Evolutionary conservation across 192 early-diverging fungal species (phyloP).

Genomic region (Podila verticillata): DNA sequence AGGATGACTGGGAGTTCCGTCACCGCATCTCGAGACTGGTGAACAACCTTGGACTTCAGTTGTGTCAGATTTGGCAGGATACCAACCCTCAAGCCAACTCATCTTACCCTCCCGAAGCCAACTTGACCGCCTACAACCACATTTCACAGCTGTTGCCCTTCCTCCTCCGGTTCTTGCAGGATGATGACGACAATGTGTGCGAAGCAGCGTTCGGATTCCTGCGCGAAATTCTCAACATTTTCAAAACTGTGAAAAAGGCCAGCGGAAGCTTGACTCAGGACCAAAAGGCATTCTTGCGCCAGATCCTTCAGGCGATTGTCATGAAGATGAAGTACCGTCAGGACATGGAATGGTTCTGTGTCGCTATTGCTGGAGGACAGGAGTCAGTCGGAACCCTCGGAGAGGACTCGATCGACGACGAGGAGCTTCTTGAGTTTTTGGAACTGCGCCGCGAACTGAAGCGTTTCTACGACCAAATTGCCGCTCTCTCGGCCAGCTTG

Average conservation of each 20-base stretch:
- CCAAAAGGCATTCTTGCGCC: slow-evolving; percentile 60
- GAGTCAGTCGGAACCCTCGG: slow-evolving; percentile 42
- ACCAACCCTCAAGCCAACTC: slow-evolving; percentile 41
- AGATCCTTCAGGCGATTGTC: slow-evolving; percentile 74
- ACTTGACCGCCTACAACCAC: slow-evolving; percentile 65
- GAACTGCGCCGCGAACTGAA: slow-evolving; percentile 63
- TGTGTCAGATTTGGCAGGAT: slow-evolving; percentile 72
- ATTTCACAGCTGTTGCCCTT: slow-evolving; percentile 82
- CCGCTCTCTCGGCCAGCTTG: slow-evolving; percentile 69
- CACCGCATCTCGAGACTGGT: slow-evolving; percentile 75
- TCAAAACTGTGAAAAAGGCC: slow-evolving; percentile 67
- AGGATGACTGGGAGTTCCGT: slow-evolving; percentile 71
- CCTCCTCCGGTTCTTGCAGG: slow-evolving; percentile 80
- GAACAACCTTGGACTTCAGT: slow-evolving; percentile 78
- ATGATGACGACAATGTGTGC: slow-evolving; percentile 87
- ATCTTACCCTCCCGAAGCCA: slow-evolving; percentile 46
- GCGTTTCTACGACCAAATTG: slow-evolving; percentile 80
- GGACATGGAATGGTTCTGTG: slow-evolving; percentile 73
- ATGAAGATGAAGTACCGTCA: slow-evolving; percentile 93
- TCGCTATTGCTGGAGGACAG: slow-evolving; percentile 42
- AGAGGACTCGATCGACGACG: slow-evolving; percentile 53
- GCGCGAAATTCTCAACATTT: slow-evolving; percentile 71
- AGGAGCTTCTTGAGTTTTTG: slow-evolving; percentile 55
- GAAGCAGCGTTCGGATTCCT: slow-evolving; percentile 82
- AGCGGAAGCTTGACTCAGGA: slow-evolving; percentile 51